Percentiles rank a stretch among this genome's conserved stretches.
Conservation (phyloP, 257 asterid species). For the Solanum megistacrolobum region DNA sequence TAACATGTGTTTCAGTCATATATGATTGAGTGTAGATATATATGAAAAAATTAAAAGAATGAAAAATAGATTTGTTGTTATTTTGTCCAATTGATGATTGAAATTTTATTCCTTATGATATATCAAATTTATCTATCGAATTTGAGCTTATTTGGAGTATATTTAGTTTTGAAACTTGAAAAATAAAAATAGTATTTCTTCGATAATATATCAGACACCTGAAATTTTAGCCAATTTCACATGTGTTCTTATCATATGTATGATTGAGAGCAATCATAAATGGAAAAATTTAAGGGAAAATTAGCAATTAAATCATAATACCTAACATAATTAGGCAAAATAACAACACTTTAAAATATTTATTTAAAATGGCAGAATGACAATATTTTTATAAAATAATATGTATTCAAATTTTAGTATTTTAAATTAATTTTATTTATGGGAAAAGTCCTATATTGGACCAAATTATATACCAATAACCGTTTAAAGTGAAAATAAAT, state of each 20-base stretch:
- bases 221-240: not conserved
- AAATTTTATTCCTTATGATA: not conserved
- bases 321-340: no score
- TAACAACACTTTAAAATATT: no score
- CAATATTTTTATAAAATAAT: no score
- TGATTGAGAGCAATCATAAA: not conserved
- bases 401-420: no score
- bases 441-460: no score
- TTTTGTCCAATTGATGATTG: not conserved
- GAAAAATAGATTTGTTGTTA: not conserved
- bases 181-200: not conserved
- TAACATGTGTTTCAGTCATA: not conserved
- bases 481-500: no score
- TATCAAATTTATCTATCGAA: not conserved
- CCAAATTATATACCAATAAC: no score
- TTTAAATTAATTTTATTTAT: no score
- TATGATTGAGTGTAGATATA: not conserved
- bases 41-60: not conserved
- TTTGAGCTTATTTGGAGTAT: no score
- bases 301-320: no score
- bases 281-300: not conserved
- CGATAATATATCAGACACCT: not conserved
- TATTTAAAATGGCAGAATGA: no score
- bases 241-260: not conserved
- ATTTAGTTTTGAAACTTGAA: no score